Evolutionary conservation across 306 rosid genomes (phyloP), one percentile per base, ranked within the genome.

Genomic region (Fragaria iinumae): DNA sequence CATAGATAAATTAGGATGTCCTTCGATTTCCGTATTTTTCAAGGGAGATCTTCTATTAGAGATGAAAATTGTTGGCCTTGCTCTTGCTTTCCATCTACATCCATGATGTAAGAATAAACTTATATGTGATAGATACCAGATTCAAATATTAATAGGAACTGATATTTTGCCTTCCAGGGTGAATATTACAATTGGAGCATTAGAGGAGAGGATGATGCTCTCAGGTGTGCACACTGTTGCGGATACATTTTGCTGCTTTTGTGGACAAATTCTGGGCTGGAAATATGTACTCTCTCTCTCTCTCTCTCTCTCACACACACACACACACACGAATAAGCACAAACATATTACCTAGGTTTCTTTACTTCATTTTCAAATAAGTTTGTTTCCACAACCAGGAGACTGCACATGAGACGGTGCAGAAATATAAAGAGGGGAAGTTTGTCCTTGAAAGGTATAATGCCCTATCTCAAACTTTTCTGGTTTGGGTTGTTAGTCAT

Each of bases 201-300:
- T 74, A 13, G 97, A 89, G 87, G 94, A 91, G 80, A 89, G 97
- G 86, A 2, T 65, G 82, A 93, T 93, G 97, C 82, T 87, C 39
- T 93, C 98, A 14, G 97, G 98, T 80, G 43, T 86, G 78, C 98
- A 91, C 82, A 87, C 88, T 29, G 97, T 93, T 59, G 89, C 88
- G 1, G 98, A 93, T 73, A 85, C 88, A 65, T 91, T 90, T 89
- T 93, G 97, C 86, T 93, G 98, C 85, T 80, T 79, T 63, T 93
- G 98, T 77, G 96, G 98, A 66, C 97, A 93, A 79, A 91, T 90
- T 36, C 83, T 91, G n/a, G 98, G 98, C 70, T 93, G 98, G 98
- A 93, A 93, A 93, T 93, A 93, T 75, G 94, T 93, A 90, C 74
- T 81, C 80, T 66, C 72, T 79, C 67, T 67, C 81, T 27, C 82